A percentile compares a stretch with the other conserved stretches of the same genome.
Conservation (phyloP, 2,329 filamentous ascomycete genomes). For the Apiospora pterosperma region DNA sequence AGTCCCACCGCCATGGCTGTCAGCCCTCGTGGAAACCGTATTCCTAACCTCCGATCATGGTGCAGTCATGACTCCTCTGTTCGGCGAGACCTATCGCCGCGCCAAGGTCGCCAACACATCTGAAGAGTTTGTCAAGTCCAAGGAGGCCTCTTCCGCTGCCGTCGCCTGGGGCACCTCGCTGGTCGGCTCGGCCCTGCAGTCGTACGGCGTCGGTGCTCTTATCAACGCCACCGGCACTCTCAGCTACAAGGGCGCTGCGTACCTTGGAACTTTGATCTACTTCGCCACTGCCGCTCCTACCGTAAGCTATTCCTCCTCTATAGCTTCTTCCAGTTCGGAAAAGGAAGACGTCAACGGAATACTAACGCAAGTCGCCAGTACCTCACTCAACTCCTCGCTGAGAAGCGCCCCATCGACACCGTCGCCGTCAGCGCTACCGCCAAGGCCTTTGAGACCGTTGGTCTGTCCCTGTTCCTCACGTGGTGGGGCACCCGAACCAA, state of each 20-base stretch:
- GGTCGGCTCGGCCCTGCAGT: slow-evolving; percentile 82
- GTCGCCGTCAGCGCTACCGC: slow-evolving; percentile 80
- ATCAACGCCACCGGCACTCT: slow-evolving; percentile 94
- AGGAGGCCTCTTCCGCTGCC: slow-evolving; percentile 85
- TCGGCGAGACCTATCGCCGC: slow-evolving; percentile 91
- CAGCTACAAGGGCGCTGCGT: slow-evolving; percentile 95
- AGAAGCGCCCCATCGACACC: slow-evolving; percentile 89
- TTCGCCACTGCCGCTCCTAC: slow-evolving; percentile 83
- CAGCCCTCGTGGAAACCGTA: neutral
- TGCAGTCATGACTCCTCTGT: slow-evolving; percentile 75
- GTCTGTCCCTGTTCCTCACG: slow-evolving; percentile 86
- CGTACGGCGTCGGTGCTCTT: slow-evolving; percentile 84
- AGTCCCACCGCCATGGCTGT: neutral
- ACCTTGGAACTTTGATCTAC: slow-evolving; percentile 89
- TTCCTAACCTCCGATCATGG: neutral
- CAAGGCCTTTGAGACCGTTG: slow-evolving; percentile 89
- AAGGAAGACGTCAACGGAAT: neutral
- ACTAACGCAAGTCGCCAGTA: slow-evolving; percentile 51
- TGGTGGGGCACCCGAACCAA: slow-evolving; percentile 98
- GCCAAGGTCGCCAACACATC: slow-evolving; percentile 89
- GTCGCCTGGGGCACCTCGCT: slow-evolving; percentile 89
- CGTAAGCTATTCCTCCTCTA: slow-evolving; percentile 51
- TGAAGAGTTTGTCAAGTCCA: slow-evolving; percentile 93
- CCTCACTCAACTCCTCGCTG: slow-evolving; percentile 79
- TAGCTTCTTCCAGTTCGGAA: neutral